Evolutionary conservation across 805 yeast genomes (phyloP).

Genomic region (Starmerella bombicola): DNA sequence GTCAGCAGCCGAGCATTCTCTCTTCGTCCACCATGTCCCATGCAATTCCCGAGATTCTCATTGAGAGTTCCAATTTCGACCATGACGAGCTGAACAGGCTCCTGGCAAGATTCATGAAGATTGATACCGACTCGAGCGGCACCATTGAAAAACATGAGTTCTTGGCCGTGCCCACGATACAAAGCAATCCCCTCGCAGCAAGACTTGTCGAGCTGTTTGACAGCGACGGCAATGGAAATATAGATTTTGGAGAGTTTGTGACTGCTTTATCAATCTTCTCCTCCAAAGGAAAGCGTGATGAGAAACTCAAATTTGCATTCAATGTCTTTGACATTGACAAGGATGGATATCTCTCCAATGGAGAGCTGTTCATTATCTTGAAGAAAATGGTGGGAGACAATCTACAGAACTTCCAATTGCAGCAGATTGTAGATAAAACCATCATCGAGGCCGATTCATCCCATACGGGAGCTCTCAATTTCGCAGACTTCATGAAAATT

Average conservation of each 20-base stretch:
- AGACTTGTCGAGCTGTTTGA: conserved; percentile 91
- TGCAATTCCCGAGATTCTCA: conserved; percentile 23
- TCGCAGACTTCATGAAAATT: conserved; percentile 64
- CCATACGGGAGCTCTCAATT: conserved; percentile 74
- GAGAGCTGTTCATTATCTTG: conserved; percentile 81
- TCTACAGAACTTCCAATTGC: conserved; percentile 72
- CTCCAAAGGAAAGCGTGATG: conserved; percentile 65
- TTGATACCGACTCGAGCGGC: conserved; percentile 87
- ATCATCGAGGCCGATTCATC: conserved; percentile 84
- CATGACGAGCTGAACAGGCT: conserved; percentile 84
- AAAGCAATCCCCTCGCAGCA: conserved; percentile 76
- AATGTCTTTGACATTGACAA: conserved; percentile 89
- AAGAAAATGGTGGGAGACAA: conserved; percentile 96
- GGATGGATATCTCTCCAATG: conserved; percentile 90
- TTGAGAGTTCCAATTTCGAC: conserved; percentile 40
- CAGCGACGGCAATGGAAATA: conserved; percentile 80
- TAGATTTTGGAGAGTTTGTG: conserved; percentile 91
- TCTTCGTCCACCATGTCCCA: too few species aligned
- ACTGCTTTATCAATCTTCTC: conserved; percentile 78
- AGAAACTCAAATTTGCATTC: conserved; percentile 79
- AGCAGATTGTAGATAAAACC: conserved; percentile 93
- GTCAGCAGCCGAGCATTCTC: too few species aligned
- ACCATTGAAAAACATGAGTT: conserved; percentile 85
- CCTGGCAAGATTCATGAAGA: conserved; percentile 84
- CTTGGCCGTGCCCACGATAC: conserved; percentile 82